Evolutionary conservation across 148 eudicot genomes (phyloP), one percentile per base, ranked within the genome.

Genomic region (Diospyros lotus): DNA sequence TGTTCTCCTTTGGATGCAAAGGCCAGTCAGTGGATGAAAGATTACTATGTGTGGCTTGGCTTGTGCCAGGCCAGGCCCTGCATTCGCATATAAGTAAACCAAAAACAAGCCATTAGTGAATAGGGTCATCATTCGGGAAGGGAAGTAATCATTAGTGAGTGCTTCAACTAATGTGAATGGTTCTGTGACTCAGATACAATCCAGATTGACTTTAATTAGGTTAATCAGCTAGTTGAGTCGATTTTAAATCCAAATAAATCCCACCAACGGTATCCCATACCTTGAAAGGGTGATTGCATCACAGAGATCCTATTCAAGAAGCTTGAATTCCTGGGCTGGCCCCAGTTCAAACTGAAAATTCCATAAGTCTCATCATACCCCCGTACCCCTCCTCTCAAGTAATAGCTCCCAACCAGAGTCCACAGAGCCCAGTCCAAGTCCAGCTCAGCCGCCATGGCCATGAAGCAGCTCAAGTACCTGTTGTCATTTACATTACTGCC

Each of bases 371-470:
- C 99, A 15, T 85, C 81, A 77, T 75, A n/a, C 1, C 90, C 98
- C 66, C 84, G 63, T 3, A 76, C 84, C 42, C 91, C 91, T 80
- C 84, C 73, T 78, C 99, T 89, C 9, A 81, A 68, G 64, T 95
- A 93, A 61, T 95, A 95, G 69, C 94, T 93, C 64, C 97, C 96
- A 41, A 62, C 88, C 61, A 93, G 81, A 50, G 92, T 87, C 99
- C 99, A 93, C 13, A 84, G 72, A 2, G 97, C 99, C 90, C 90
- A 95, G 71, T 95, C 99, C 56, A 89, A 78, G 77, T 95, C 99
- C 66, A 76, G 60, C 54, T 95, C 89, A 66, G 91, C 93, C 2
- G 90, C 87, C 96, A 86, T 74, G 42, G 86, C 89, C 77, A 90
- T 66, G 73, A 95, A 89, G 73, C 99, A 92, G 65, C 81, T 84